phyloP scores from a whole-genome alignment of 2,329 filamentous ascomycete species.

The Calonectria henricotiae region DNA sequence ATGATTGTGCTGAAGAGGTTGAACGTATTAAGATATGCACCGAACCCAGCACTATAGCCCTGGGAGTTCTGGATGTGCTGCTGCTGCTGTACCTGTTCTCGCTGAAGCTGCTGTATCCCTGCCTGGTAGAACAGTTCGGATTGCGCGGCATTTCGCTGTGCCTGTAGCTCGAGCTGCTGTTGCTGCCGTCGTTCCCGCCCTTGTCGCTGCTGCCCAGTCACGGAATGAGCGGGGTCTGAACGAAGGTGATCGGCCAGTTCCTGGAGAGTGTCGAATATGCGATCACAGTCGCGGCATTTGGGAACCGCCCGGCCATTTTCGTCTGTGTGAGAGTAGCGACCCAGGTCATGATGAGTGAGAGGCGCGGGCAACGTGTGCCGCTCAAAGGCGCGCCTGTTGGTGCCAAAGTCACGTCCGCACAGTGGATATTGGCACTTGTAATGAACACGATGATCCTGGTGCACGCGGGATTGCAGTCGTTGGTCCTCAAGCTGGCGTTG shows the following conservation, averaged over 20 bases:
- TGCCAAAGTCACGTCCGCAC: neutral
- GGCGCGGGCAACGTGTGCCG: neutral
- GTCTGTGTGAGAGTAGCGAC: neutral
- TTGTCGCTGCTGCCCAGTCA: neutral
- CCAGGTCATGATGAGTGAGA: neutral
- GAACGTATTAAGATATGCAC: neutral
- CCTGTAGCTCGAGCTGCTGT: neutral
- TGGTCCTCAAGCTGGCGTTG: too few relatives aligned
- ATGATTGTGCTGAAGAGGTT: neutral
- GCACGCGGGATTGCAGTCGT: neutral
- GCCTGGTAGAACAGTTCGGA: neutral
- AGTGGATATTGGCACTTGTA: neutral
- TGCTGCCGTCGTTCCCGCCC: neutral
- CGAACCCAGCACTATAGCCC: neutral
- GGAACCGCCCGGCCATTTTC: neutral
- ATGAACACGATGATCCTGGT: neutral
- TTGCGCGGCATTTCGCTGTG: neutral
- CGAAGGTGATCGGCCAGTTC: neutral
- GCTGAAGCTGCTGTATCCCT: neutral
- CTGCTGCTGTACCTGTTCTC: neutral
- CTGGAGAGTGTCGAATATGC: neutral
- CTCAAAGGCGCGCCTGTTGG: neutral
- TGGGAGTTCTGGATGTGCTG: neutral
- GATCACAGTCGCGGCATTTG: neutral
- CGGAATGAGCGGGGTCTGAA: neutral